Percentiles rank a stretch among this genome's conserved stretches.
phyloP scores from a whole-genome alignment of 805 yeast genomes.

The Candida morakotiae region DNA sequence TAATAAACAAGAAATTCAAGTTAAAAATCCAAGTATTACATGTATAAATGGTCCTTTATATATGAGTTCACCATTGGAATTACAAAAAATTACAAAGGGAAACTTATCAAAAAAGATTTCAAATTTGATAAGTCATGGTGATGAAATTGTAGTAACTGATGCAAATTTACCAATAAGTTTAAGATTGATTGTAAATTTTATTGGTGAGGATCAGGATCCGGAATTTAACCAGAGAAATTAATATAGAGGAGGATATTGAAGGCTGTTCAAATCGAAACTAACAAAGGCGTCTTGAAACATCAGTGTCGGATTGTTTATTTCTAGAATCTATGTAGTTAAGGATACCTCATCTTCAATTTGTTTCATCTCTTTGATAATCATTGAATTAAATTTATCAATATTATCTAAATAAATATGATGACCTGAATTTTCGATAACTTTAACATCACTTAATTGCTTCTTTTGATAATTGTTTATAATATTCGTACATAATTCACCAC shows the following conservation, averaged over 20 bases:
- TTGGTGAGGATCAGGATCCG: constrained; percentile 23
- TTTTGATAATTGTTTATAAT: constrained; percentile 21
- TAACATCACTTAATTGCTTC: constrained; percentile 22
- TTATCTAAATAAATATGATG: constrained; percentile 81
- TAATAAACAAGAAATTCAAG: constrained; percentile 25
- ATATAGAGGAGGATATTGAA: too few species aligned
- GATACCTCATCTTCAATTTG: too few species aligned
- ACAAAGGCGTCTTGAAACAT: too few species aligned
- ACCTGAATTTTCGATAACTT: constrained; percentile 55
- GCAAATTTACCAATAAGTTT: constrained; percentile 46
- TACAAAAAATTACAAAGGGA: constrained; percentile 42
- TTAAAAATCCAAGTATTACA: constrained; percentile 44
- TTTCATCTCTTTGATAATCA: constrained; percentile 51
- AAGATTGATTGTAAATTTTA: constrained; percentile 18
- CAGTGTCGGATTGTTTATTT: too few species aligned
- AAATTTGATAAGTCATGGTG: constrained; percentile 37
- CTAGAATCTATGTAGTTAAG: too few species aligned
- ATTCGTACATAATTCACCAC: constrained; percentile 41
- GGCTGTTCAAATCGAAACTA: too few species aligned
- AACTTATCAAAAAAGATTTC: constrained; percentile 35
- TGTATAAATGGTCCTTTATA: constrained; percentile 38
- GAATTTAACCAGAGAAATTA: constrained; percentile 10
- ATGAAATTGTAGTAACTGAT: constrained; percentile 53
- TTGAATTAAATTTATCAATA: constrained; percentile 45
- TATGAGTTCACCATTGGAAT: constrained; percentile 42